Evolutionary conservation across 495 filamentous ascomycete species (phyloP).

Genomic region (Pyrenula aspistea): DNA sequence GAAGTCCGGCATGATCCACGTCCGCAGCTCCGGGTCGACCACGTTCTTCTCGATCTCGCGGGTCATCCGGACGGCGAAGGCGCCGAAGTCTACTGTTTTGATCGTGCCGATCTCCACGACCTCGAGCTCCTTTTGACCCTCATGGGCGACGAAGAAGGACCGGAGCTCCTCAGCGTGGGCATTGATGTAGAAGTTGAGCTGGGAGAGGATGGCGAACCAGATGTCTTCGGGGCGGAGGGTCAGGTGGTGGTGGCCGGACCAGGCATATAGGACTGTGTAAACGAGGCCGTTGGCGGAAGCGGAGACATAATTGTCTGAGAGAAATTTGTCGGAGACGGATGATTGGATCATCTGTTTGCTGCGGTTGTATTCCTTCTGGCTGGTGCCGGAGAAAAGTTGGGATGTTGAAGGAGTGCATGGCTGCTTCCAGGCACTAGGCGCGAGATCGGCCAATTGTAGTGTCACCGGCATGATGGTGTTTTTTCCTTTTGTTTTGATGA

Average conservation of each 20-base stretch:
- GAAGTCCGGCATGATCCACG: constrained; percentile 31
- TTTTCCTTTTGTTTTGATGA: too few species aligned
- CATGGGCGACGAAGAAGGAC: constrained; percentile 26
- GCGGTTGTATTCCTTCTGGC: too few species aligned
- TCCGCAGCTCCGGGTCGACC: constrained; percentile 16
- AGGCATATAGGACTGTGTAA: not conserved
- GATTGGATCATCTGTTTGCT: too few species aligned
- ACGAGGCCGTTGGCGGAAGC: not conserved
- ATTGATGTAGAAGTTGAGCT: constrained; percentile 41
- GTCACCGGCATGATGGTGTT: too few species aligned
- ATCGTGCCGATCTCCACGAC: constrained; percentile 1
- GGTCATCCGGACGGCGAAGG: constrained; percentile 14
- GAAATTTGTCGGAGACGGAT: too few species aligned
- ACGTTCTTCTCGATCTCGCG: constrained; percentile 21
- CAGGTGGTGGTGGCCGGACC: constrained; percentile 29
- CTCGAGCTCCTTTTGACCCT: constrained; percentile 29
- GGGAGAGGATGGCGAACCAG: constrained; percentile 45
- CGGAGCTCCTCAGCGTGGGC: constrained; percentile 32
- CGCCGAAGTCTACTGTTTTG: constrained; percentile 10
- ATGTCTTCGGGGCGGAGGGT: constrained; percentile 48
- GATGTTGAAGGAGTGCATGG: too few species aligned
- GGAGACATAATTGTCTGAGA: too few species aligned
- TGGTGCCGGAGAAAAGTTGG: too few species aligned
- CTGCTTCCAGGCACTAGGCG: too few species aligned
- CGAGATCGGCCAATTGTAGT: too few species aligned